These are phyloP conservation scores for Ceratobasidium papillatum DNA, from an alignment of 1,284 basidiomycete species.

Conservation along the genomic window DNA sequence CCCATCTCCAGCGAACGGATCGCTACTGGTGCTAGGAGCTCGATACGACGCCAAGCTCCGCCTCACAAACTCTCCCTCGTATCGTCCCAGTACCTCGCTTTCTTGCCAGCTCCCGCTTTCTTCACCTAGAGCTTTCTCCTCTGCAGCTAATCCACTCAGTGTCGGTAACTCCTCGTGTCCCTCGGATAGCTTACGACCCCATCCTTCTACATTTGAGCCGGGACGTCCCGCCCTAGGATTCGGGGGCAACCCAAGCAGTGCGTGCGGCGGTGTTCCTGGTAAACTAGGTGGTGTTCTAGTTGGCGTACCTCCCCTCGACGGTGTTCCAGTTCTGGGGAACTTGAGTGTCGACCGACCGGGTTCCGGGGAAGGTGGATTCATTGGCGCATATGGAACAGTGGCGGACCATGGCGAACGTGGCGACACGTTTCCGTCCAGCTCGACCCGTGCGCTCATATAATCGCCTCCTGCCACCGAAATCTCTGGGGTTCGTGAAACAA, in stretches of 20 bases:
- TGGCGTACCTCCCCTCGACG: not conserved
- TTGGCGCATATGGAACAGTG: not conserved
- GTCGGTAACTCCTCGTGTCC: not conserved
- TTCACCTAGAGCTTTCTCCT: slow-evolving; percentile 1
- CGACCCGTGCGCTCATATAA: slow-evolving; percentile 10
- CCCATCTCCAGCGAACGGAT: slow-evolving; percentile 24
- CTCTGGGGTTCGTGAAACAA: slow-evolving; percentile 32
- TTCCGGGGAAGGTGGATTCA: not conserved
- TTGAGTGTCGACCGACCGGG: not conserved
- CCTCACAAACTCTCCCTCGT: slow-evolving; percentile 30
- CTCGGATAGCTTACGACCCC: slow-evolving; percentile 20
- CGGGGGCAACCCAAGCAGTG: not conserved
- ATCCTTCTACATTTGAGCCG: slow-evolving; percentile 25
- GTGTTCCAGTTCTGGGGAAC: not conserved
- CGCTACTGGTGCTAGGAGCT: not conserved
- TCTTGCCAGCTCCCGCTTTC: slow-evolving; percentile 4
- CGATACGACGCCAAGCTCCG: slow-evolving; percentile 17
- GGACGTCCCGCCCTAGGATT: not conserved
- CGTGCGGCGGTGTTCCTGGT: not conserved
- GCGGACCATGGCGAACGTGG: slow-evolving; percentile 26
- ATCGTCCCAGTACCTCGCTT: slow-evolving; percentile 19
- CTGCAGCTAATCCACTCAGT: slow-evolving; percentile 10
- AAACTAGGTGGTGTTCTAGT: not conserved
- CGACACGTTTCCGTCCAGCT: slow-evolving; percentile 15
- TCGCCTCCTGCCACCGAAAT: slow-evolving; percentile 3